A percentile compares a stretch with the other conserved stretches of the same genome.
These are phyloP conservation scores for Mycosphaerella sp. DNA, from an alignment of 2,329 filamentous ascomycete genomes.

Conservation along the genomic window DNA sequence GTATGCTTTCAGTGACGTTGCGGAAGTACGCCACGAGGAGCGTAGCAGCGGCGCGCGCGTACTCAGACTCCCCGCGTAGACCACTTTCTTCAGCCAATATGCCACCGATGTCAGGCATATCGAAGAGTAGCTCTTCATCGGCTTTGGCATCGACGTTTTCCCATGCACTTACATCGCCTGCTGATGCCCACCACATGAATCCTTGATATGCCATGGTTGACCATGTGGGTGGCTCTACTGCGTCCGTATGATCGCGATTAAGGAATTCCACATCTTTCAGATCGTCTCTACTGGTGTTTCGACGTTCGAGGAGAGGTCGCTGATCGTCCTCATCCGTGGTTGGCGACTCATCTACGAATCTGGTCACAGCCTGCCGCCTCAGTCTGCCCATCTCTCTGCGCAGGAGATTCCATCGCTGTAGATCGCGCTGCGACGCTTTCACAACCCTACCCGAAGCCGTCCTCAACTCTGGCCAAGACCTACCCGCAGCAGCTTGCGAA, in stretches of 20 bases:
- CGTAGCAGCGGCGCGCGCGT: conserved; percentile 48
- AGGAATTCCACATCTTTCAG: conserved; percentile 17
- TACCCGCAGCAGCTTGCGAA: conserved; percentile 25
- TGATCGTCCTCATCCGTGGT: conserved; percentile 10
- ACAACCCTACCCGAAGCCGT: conserved; percentile 60
- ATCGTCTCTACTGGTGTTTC: conserved; percentile 19
- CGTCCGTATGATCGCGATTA: conserved; percentile 24
- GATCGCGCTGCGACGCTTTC: conserved; percentile 84
- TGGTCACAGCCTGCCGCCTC: conserved; percentile 34
- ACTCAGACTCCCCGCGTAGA: conserved; percentile 14
- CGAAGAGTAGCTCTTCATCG: conserved; percentile 41
- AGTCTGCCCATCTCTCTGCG: conserved; percentile 34
- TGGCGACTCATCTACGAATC: conserved; percentile 24
- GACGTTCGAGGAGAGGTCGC: conserved; percentile 20
- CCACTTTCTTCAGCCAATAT: conserved; percentile 15
- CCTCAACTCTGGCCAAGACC: conserved; percentile 62
- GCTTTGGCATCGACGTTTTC: conserved; percentile 51
- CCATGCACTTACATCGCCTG: conserved; percentile 61
- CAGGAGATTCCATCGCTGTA: conserved; percentile 69
- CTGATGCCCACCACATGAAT: conserved; percentile 88
- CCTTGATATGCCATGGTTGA: conserved; percentile 70
- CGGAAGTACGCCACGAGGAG: conserved; percentile 77
- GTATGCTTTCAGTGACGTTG: conserved; percentile 61
- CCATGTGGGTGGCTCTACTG: conserved; percentile 57
- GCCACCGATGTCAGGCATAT: conserved; percentile 34